Evolutionary conservation across 208 protist genomes (phyloP).

Genomic region (Crithidia sp.): DNA sequence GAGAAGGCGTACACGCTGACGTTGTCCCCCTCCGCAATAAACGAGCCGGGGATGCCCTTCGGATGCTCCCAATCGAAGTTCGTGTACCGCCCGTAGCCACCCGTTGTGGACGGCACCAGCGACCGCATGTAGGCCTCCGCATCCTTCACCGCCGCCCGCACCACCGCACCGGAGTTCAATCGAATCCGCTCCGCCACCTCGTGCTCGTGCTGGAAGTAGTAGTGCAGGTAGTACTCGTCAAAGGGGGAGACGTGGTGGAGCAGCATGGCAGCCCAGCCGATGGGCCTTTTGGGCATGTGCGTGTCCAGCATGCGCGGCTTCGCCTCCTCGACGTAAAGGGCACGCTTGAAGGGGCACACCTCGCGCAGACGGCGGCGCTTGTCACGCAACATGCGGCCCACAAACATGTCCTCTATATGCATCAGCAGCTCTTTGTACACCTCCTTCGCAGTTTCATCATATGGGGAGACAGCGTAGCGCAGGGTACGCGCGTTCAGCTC

Average conservation of each 20-base stretch:
- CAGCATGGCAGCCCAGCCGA: constrained; percentile 8
- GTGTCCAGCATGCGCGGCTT: not conserved
- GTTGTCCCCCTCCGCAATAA: not conserved
- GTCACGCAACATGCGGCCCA: constrained; percentile 7
- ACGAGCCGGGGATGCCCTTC: not conserved
- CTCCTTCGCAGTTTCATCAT: no score
- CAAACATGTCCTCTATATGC: constrained; percentile 8
- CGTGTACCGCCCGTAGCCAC: not conserved
- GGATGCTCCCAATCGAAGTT: not conserved
- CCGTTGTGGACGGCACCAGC: no score
- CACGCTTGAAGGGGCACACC: not conserved
- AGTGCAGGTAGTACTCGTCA: constrained; percentile 17
- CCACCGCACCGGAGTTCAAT: not conserved
- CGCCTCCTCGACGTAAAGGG: not conserved
- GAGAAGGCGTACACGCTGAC: constrained; percentile 4
- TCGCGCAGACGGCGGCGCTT: not conserved
- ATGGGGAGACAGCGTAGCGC: not conserved
- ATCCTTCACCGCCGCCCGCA: not conserved
- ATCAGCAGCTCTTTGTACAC: not conserved
- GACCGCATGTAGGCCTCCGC: not conserved
- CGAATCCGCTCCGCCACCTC: not conserved
- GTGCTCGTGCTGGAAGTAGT: constrained; percentile 23
- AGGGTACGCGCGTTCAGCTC: not conserved
- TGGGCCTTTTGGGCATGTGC: not conserved
- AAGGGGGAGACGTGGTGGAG: constrained; percentile 12